These are phyloP conservation scores for Hagleromyces aurorensis DNA, from an alignment of 805 yeast species.

Conservation along the genomic window DNA sequence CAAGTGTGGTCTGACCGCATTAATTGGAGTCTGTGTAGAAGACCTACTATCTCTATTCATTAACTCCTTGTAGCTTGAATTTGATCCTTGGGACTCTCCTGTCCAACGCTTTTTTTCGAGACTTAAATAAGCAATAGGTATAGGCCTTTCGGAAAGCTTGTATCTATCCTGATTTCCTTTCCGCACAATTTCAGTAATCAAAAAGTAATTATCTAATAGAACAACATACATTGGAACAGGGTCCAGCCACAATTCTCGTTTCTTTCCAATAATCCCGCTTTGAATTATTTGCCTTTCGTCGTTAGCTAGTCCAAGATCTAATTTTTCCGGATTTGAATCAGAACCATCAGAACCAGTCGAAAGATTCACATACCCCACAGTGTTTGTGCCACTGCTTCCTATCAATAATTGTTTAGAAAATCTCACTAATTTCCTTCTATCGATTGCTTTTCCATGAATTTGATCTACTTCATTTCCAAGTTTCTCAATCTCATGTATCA, in stretches of 20 bases:
- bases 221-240: constrained; percentile 45
- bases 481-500: constrained; percentile 45
- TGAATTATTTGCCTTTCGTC: constrained; percentile 47
- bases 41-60: constrained; percentile 4
- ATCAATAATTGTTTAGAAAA: constrained; percentile 35
- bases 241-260: constrained; percentile 59
- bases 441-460: constrained; percentile 54
- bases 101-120: constrained; percentile 37
- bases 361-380: constrained; percentile 24
- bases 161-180: constrained; percentile 32
- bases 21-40: constrained; percentile 13
- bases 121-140: constrained; percentile 51
- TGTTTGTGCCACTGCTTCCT: constrained; percentile 17
- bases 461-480: constrained; percentile 55
- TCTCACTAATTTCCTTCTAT: constrained; percentile 44
- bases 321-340: constrained; percentile 16
- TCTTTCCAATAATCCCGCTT: constrained; percentile 51
- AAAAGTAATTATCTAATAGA: constrained; percentile 60
- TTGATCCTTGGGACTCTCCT: constrained; percentile 7
- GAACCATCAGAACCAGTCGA: constrained; percentile 4
- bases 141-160: constrained; percentile 48
- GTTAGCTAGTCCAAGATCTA: constrained; percentile 43
- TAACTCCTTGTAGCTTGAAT: constrained; percentile 7
- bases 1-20: constrained; percentile 18
- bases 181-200: constrained; percentile 51